Evolutionary conservation across 73 alveolate genomes (phyloP).

Genomic region (Tetrahymena borealis): DNA sequence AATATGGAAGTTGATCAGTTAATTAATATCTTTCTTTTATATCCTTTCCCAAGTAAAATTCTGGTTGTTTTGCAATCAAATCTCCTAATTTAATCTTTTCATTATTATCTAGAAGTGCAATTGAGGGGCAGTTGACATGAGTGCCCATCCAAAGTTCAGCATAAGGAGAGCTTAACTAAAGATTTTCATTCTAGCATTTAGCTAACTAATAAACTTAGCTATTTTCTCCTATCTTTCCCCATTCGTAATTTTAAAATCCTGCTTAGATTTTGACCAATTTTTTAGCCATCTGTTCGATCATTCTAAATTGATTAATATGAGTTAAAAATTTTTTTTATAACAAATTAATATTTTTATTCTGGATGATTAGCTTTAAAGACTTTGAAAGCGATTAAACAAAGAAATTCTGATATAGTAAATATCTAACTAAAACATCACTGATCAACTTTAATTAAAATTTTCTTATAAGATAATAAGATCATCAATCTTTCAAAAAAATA

Average conservation of each 20-base stretch:
- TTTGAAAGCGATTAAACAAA: too few species aligned
- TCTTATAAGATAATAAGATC: too few species aligned
- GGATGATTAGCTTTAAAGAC: too few species aligned
- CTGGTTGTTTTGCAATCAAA: not conserved
- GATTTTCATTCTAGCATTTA: not conserved
- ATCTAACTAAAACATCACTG: too few species aligned
- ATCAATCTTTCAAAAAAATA: too few species aligned
- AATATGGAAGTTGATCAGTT: slow-evolving; percentile 72
- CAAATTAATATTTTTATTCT: not conserved
- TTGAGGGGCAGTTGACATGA: slow-evolving; percentile 93
- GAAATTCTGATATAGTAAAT: too few species aligned
- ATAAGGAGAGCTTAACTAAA: slow-evolving; percentile 30
- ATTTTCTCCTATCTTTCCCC: slow-evolving; percentile 81
- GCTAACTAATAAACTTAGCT: slow-evolving; percentile 49
- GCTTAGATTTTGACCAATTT: not conserved
- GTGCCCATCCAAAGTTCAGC: slow-evolving; percentile 99
- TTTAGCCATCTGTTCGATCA: not conserved
- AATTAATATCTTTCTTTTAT: slow-evolving; percentile 19
- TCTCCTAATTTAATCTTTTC: not conserved
- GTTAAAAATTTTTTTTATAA: not conserved
- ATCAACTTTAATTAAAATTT: too few species aligned
- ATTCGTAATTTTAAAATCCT: slow-evolving; percentile 65
- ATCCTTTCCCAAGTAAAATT: not conserved
- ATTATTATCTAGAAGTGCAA: not conserved
- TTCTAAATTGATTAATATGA: not conserved